These are phyloP conservation scores for Trichophyton equinum DNA, from an alignment of 2,329 filamentous ascomycete species.

Conservation along the genomic window DNA sequence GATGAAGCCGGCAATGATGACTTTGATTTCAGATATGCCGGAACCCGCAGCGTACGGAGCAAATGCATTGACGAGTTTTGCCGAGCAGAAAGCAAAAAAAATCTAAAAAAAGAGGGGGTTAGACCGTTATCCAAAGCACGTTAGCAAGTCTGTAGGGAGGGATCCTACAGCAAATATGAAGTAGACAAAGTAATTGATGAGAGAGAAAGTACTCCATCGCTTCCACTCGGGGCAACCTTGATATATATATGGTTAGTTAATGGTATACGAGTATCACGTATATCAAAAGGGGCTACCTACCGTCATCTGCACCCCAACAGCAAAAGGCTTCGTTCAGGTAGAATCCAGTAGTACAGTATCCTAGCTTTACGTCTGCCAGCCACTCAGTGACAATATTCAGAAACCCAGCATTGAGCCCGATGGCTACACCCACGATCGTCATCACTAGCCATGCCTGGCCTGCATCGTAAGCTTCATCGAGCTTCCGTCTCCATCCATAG, in stretches of 20 bases:
- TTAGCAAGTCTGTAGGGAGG: background rate
- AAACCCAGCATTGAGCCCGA: constrained; percentile 84
- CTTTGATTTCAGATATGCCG: constrained; percentile 98
- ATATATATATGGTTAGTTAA: constrained; percentile 5
- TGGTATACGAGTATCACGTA: background rate
- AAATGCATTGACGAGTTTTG: constrained; percentile 75
- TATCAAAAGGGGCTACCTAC: constrained; percentile 30
- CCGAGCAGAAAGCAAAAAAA: constrained; percentile 68
- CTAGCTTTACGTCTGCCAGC: constrained; percentile 88
- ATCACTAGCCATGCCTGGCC: constrained; percentile 98
- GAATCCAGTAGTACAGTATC: constrained; percentile 90
- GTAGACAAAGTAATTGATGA: constrained; percentile 78
- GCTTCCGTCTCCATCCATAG: constrained; percentile 65
- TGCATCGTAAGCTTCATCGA: constrained; percentile 83
- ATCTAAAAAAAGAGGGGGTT: constrained; percentile 36
- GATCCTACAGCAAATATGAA: constrained; percentile 61
- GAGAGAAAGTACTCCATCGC: constrained; percentile 65
- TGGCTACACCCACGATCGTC: constrained; percentile 78
- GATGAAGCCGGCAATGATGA: constrained; percentile 95
- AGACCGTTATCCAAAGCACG: background rate
- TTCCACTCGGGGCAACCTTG: constrained; percentile 78
- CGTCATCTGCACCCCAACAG: constrained; percentile 89
- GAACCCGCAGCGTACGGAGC: constrained; percentile 93
- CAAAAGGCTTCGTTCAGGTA: constrained; percentile 97
- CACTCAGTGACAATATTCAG: constrained; percentile 95